Percentiles rank a stretch among this genome's conserved stretches.
phyloP scores from a whole-genome alignment of 768 basidiomycete species.

The Cystofilobasidium capitatum region DNA sequence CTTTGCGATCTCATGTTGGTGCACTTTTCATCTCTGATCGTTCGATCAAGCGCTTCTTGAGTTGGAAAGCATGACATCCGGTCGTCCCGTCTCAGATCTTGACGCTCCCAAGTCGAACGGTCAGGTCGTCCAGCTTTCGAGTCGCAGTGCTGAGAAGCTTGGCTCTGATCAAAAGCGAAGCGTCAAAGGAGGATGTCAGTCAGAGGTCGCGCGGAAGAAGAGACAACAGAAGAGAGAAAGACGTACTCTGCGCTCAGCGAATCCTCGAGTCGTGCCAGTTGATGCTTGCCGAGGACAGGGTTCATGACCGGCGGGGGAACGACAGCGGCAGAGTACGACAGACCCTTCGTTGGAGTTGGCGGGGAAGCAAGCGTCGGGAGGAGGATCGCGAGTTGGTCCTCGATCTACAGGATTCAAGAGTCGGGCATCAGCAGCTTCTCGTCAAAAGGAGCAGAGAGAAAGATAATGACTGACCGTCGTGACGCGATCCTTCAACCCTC shows the following conservation, averaged over 20 bases:
- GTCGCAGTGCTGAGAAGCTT: constrained; percentile 21
- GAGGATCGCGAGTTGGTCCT: constrained; percentile 15
- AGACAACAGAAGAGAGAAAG: too few species aligned
- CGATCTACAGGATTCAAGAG: neutral
- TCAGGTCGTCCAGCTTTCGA: constrained; percentile 17
- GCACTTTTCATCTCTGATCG: too few species aligned
- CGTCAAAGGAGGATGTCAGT: neutral
- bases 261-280: constrained; percentile 11
- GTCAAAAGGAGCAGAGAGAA: neutral
- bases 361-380: constrained; percentile 7
- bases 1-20: too few species aligned
- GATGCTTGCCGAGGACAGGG: constrained; percentile 13
- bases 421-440: neutral
- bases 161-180: constrained; percentile 9
- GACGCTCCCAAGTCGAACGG: neutral
- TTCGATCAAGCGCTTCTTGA: too few species aligned
- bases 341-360: too few species aligned
- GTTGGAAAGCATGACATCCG: neutral
- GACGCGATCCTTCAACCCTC: neutral
- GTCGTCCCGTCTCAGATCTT: neutral
- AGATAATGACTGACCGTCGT: neutral
- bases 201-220: neutral
- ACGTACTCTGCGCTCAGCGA: constrained; percentile 19
- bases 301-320: neutral
- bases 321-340: too few species aligned